A percentile compares a stretch with the other conserved stretches of the same genome.
phyloP scores from a whole-genome alignment of 345 rosid species.

The Salix arbutifolia region DNA sequence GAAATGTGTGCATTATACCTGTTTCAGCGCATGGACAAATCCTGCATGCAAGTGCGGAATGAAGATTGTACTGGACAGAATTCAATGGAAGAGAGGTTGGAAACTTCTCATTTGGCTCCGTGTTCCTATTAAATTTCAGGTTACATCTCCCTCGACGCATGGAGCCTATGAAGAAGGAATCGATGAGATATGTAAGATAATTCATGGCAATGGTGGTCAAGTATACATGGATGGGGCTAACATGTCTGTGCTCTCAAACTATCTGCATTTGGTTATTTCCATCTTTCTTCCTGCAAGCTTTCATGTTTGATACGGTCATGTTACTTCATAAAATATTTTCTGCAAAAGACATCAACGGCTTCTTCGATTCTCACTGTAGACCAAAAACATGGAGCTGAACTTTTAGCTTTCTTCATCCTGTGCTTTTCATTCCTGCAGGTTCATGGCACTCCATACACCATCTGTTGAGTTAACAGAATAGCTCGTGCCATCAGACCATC shows the following conservation, averaged over 20 bases:
- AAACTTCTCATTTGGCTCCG: background rate
- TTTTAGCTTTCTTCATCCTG: background rate
- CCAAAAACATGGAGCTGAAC: background rate
- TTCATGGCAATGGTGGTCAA: conserved; percentile 96
- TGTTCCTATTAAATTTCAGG: conserved; percentile 38
- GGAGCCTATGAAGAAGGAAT: conserved; percentile 98
- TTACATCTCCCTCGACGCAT: conserved; percentile 96
- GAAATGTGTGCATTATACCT: conserved; percentile 64
- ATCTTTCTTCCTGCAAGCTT: background rate
- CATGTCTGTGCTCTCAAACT: conserved; percentile 45
- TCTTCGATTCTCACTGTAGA: background rate
- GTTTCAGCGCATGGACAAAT: background rate
- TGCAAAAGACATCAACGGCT: background rate
- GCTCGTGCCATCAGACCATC: background rate
- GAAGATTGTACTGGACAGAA: background rate
- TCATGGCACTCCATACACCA: background rate
- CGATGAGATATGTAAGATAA: conserved; percentile 87
- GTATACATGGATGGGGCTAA: conserved; percentile 99
- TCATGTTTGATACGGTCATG: background rate
- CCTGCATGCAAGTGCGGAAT: too few relatives aligned
- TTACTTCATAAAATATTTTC: background rate
- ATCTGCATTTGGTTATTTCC: conserved; percentile 8
- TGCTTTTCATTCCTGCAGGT: background rate
- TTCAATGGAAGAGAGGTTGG: background rate
- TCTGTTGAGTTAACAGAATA: background rate